Evolutionary conservation across 75 land plant genomes (phyloP).

Genomic region (Pinus taeda): DNA sequence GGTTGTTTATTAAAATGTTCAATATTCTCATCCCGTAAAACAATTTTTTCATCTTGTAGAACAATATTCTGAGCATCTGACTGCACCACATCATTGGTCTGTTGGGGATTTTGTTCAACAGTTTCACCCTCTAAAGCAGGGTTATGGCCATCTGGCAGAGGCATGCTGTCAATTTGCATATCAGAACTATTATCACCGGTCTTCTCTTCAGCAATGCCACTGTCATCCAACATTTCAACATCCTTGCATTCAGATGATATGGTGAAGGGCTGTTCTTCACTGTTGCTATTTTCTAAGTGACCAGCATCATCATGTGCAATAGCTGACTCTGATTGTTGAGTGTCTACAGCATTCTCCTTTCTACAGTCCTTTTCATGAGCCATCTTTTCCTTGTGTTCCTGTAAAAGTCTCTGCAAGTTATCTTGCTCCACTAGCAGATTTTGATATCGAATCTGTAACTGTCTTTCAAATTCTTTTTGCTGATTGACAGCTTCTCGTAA

Average conservation of each 20-base stretch:
- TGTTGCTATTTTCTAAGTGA: background rate
- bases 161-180: background rate
- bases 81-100: background rate
- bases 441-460: constrained; percentile 71
- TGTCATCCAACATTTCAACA: background rate
- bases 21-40: background rate
- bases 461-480: constrained; percentile 77
- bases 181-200: background rate
- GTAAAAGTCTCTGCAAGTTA: constrained; percentile 40
- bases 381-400: constrained; percentile 32
- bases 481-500: constrained; percentile 74
- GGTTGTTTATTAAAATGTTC: too few species aligned
- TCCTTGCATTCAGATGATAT: background rate
- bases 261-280: background rate
- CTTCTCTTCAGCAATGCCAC: background rate
- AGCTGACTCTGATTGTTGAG: background rate
- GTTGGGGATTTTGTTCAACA: background rate
- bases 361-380: background rate
- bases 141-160: background rate
- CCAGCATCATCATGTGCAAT: background rate
- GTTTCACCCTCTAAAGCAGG: background rate
- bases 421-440: constrained; percentile 62
- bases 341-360: background rate
- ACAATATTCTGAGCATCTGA: background rate
- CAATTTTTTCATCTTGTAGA: background rate